Percentiles rank a stretch among this genome's conserved stretches.
Conservation (phyloP, 2,329 filamentous ascomycete species). For the Nectriaceae sp. region DNA sequence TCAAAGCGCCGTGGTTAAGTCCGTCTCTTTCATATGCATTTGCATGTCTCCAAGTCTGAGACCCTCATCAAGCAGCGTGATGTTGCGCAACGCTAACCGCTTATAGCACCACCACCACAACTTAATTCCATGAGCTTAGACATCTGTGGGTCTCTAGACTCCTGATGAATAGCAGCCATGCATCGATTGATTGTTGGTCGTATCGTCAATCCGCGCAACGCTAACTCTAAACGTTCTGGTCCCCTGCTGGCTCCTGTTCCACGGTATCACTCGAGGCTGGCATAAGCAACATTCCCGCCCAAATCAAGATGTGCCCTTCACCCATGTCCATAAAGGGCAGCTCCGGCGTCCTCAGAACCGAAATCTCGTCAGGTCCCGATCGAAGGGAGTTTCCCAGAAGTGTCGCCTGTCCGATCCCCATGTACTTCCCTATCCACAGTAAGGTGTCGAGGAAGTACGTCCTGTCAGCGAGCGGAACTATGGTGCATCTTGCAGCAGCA, state of each 20-base stretch:
- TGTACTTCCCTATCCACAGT: neutral
- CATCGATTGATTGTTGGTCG: neutral
- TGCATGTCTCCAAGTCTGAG: too few relatives aligned
- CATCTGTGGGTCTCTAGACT: neutral
- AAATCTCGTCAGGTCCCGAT: too few relatives aligned
- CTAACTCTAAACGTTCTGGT: neutral
- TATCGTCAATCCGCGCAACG: neutral
- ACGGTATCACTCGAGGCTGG: neutral
- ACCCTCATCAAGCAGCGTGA: too few relatives aligned
- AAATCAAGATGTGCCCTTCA: neutral
- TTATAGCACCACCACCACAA: neutral
- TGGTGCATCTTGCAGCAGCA: neutral
- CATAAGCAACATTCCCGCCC: slow-evolving; percentile 1
- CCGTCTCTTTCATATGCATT: too few relatives aligned
- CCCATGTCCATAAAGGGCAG: neutral
- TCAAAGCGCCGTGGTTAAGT: too few relatives aligned
- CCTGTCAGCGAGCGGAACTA: neutral
- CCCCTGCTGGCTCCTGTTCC: neutral
- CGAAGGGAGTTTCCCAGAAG: neutral
- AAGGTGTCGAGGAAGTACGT: neutral
- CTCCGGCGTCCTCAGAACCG: neutral
- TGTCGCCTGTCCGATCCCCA: slow-evolving; percentile 1
- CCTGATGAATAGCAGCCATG: too few relatives aligned
- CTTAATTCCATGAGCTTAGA: neutral
- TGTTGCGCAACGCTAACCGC: neutral